A percentile compares a stretch with the other conserved stretches of the same genome.
phyloP scores from a whole-genome alignment of 2,329 filamentous ascomycete genomes.

The Tympanopsis confertula region DNA sequence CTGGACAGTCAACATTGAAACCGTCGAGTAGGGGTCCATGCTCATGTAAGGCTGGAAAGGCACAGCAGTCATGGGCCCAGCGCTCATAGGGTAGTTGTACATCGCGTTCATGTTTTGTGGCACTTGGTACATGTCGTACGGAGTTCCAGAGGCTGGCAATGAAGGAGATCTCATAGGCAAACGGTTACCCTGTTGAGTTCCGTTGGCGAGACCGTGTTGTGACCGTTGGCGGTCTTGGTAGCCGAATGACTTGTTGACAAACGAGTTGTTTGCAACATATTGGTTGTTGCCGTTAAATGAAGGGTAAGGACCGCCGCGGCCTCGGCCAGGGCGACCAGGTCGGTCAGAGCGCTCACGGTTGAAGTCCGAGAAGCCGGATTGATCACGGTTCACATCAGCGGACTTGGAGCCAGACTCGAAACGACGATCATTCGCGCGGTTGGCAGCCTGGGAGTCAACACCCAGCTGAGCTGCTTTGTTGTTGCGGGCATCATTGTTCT shows the following conservation, averaged over 20 bases:
- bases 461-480: constrained; percentile 19
- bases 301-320: constrained; percentile 31
- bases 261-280: constrained; percentile 23
- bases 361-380: constrained; percentile 9
- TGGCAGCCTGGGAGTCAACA: constrained; percentile 10
- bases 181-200: constrained; percentile 16
- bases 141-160: constrained; percentile 35
- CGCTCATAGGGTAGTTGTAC: constrained; percentile 36
- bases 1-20: constrained; percentile 44
- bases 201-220: constrained; percentile 20
- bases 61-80: constrained; percentile 39
- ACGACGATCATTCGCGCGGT: constrained; percentile 18
- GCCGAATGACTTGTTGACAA: constrained; percentile 24
- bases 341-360: background rate
- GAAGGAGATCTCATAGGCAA: constrained; percentile 35
- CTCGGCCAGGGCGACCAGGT: background rate
- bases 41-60: constrained; percentile 43
- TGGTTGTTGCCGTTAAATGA: constrained; percentile 20
- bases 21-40: constrained; percentile 33
- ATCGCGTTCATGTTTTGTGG: constrained; percentile 35
- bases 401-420: constrained; percentile 23
- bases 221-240: constrained; percentile 27
- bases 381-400: constrained; percentile 16
- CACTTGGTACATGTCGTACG: constrained; percentile 30
- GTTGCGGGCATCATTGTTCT: constrained; percentile 12